Conservation (phyloP, 2,329 filamentous ascomycete genomes). For the Aspergillus pseudonomiae region DNA sequence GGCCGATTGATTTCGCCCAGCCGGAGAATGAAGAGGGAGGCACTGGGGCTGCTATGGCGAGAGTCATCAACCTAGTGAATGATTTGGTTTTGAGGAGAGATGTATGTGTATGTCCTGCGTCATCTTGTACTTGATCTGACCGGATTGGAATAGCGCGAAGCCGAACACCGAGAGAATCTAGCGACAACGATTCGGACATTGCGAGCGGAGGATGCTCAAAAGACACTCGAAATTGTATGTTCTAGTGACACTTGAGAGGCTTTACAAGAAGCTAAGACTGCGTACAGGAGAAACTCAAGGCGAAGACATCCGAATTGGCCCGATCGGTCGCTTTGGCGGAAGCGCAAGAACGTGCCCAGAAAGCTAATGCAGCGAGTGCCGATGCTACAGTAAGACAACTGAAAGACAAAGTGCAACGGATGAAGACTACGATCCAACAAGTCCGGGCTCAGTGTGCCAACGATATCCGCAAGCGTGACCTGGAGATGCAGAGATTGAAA, state of each 20-base stretch:
- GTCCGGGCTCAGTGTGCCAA: constrained; percentile 85
- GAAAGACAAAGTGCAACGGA: constrained; percentile 78
- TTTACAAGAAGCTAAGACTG: constrained; percentile 16
- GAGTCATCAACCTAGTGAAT: constrained; percentile 90
- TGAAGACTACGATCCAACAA: constrained; percentile 79
- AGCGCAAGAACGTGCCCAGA: constrained; percentile 70
- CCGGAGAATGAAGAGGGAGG: constrained; percentile 64
- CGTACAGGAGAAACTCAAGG: constrained; percentile 55
- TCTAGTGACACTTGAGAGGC: neutral
- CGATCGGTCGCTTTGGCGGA: constrained; percentile 63
- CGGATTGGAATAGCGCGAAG: constrained; percentile 69
- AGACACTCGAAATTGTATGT: constrained; percentile 68
- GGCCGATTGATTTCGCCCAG: constrained; percentile 74
- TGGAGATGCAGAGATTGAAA: constrained; percentile 86
- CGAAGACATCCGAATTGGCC: constrained; percentile 58
- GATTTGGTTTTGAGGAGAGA: constrained; percentile 89
- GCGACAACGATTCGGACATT: constrained; percentile 76
- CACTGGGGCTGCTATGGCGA: constrained; percentile 72
- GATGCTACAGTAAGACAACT: constrained; percentile 75
- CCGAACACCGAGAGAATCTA: constrained; percentile 82
- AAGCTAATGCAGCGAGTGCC: constrained; percentile 70
- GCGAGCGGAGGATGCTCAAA: constrained; percentile 73
- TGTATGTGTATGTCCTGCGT: constrained; percentile 55
- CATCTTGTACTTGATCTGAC: constrained; percentile 11
- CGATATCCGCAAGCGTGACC: constrained; percentile 86